Evolutionary conservation across 352 stramenopile species (phyloP).

Genomic region (Phytophthora macrochlamydospora): DNA sequence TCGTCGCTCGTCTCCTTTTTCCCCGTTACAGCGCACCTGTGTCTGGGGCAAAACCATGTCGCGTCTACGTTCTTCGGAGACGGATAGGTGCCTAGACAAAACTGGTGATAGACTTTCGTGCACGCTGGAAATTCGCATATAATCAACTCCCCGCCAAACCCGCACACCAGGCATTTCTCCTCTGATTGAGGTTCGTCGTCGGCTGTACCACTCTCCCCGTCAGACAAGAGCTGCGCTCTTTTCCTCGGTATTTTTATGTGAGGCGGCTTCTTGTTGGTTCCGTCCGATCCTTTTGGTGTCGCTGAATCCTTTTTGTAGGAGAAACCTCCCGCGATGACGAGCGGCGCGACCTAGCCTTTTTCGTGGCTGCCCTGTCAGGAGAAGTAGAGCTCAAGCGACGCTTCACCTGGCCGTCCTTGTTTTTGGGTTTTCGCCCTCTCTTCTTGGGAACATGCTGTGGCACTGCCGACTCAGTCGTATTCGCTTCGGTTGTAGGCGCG

Average conservation of each 20-base stretch:
- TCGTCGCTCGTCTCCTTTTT: constrained; percentile 58
- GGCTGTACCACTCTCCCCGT: constrained; percentile 37
- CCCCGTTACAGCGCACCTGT: constrained; percentile 74
- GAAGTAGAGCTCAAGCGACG: constrained; percentile 54
- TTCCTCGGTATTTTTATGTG: constrained; percentile 45
- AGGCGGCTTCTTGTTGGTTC: constrained; percentile 30
- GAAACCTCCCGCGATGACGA: constrained; percentile 55
- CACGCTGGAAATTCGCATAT: constrained; percentile 84
- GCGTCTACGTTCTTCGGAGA: constrained; percentile 83
- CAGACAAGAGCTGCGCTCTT: constrained; percentile 35
- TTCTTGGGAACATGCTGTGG: constrained; percentile 13
- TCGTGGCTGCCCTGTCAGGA: constrained; percentile 43
- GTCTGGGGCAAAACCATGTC: constrained; percentile 82
- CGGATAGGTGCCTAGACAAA: constrained; percentile 79
- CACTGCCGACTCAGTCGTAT: constrained; percentile 20
- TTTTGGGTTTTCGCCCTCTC: constrained; percentile 51
- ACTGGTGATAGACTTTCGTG: constrained; percentile 89
- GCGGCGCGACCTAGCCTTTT: constrained; percentile 49
- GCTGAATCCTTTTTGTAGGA: constrained; percentile 38
- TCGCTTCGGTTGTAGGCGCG: constrained; percentile 13
- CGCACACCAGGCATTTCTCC: constrained; percentile 81
- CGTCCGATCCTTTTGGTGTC: constrained; percentile 40
- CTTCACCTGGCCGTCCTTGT: constrained; percentile 59
- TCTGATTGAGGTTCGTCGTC: constrained; percentile 65
- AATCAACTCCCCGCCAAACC: constrained; percentile 81